Evolutionary conservation across 2,329 filamentous ascomycete genomes (phyloP), one percentile per base, ranked within the genome.

Genomic region (Arthroderma uncinatum): DNA sequence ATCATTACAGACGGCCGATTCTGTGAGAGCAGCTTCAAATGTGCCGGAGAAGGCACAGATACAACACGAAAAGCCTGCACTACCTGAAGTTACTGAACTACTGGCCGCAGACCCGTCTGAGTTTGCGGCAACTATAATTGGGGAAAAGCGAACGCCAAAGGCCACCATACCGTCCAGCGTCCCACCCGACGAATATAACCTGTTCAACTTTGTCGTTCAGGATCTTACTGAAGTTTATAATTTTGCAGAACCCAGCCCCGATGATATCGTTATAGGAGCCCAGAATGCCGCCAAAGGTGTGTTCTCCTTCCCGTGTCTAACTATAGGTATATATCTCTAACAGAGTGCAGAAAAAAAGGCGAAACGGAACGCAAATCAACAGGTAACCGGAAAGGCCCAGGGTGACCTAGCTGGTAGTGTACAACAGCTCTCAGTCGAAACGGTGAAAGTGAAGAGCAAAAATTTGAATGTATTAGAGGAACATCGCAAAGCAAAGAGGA

Each of bases 181-280:
- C n/a, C 25, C 33, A 21, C 33, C 36, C 19, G 12, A 12, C 21
- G 23, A 33, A 30, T 37, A 48, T 39, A 55, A 60, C 47, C 48
- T 60, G 39, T 53, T 57, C 23, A 53, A 53, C 30, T 47, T 74
- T 21, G 73, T 72, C 58, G 71, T 71, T 57, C 66, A 71, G 60
- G 64, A 71, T 57, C 62, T 69, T 66, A 67, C 71, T 74, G 69
- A 73, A 70, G 66, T 67, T 48, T 76, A 74, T 69, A 73, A 84
- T 59, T 96, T 96, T 74, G 78, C 85, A 77, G 82, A 83, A 69
- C 91, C 92, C 57, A 96, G 91, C 73, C 91, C 91, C 64, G 91
- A 97, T 75, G 91, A 96, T 71, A 75, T 93, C 67, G 87, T 96
- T 66, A 79, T 89, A 61, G 83, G 85, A 71, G 92, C 91, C 64